Evolutionary conservation across 305 asterid genomes (phyloP), one percentile per base, ranked within the genome.

Genomic region (Caryopteris hybrid): DNA sequence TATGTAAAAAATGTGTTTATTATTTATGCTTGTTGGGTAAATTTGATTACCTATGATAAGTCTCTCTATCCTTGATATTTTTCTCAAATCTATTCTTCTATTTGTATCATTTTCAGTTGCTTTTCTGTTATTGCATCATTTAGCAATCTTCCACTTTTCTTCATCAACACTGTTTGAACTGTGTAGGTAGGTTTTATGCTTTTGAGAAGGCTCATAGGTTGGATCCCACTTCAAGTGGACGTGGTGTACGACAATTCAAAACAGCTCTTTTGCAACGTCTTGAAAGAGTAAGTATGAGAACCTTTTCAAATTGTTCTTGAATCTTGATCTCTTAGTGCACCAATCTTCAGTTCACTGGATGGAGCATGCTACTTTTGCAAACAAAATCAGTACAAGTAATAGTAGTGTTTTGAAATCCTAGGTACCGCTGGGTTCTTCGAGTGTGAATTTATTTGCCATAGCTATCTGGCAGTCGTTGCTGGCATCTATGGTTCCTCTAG

Each of bases 241-340:
- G 98, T 68, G 98, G 99, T 76, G 99, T 91, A 62, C 95, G 99
- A 46, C 99, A 94, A 74, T 94, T 94, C 73, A 94, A 91, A 86
- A 94, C 99, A 25, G 97, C 99, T 72, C 98, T 94, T 76, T 73
- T 91, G 83, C 98, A 91, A 74, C 96, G 96, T 10, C 88, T 94
- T 68, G 99, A 94, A 82, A 86, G 96, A 85, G 99, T 94, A 82
- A 78, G 83, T 70, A 72, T 54, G 60, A 53, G 47, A 60, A 41
- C 33, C 17, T 69, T 43, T 6, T 66, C 41, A n/a, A n/a, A 68
- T n/a, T 64, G 61, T 74, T 23, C 52, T 66, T 73, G 66, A 12
- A 54, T n/a, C n/a, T 16, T 52, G 68, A 70, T 57, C 61, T 42
- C 57, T 47, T 73, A 23, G 56, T 54, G 62, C 69, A 46, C 38